Evolutionary conservation across 176 grass and related monocot genomes (phyloP).

Genomic region (Oropetium thomaeum): DNA sequence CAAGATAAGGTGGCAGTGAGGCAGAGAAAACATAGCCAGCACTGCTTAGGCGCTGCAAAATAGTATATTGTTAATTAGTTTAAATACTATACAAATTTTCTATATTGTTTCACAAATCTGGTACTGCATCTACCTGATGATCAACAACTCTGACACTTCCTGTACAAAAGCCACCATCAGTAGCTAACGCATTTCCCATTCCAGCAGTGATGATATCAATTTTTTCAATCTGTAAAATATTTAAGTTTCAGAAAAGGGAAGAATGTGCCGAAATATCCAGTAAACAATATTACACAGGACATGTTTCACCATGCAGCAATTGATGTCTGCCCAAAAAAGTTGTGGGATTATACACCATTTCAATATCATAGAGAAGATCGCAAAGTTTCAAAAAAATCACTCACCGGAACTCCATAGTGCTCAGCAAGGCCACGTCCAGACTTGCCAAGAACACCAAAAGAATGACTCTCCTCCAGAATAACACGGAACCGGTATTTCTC

Average conservation of each 20-base stretch:
- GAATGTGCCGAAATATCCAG: constrained; percentile 10
- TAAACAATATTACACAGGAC: constrained; percentile 8
- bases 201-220: constrained; percentile 98
- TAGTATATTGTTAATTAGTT: constrained; percentile 14
- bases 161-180: constrained; percentile 93
- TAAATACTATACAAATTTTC: constrained; percentile 23
- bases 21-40: constrained; percentile 95
- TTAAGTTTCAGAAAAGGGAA: constrained; percentile 21
- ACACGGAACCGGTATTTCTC: constrained; percentile 91
- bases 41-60: constrained; percentile 84
- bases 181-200: constrained; percentile 95
- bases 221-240: constrained; percentile 76
- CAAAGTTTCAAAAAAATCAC: not conserved
- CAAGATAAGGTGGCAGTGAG: constrained; percentile 94
- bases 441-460: constrained; percentile 92
- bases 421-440: constrained; percentile 92
- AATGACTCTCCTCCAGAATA: constrained; percentile 92
- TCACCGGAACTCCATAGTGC: constrained; percentile 78
- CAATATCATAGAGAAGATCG: not conserved
- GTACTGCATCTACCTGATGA: constrained; percentile 69
- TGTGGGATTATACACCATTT: constrained; percentile 15
- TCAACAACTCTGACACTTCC: constrained; percentile 94
- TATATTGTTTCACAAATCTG: constrained; percentile 11
- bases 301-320: constrained; percentile 10
- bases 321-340: not conserved